A percentile compares a stretch with the other conserved stretches of the same genome.
Evolutionary conservation across 1,284 basidiomycete genomes (phyloP).

Genomic region (Coniophora puteana): DNA sequence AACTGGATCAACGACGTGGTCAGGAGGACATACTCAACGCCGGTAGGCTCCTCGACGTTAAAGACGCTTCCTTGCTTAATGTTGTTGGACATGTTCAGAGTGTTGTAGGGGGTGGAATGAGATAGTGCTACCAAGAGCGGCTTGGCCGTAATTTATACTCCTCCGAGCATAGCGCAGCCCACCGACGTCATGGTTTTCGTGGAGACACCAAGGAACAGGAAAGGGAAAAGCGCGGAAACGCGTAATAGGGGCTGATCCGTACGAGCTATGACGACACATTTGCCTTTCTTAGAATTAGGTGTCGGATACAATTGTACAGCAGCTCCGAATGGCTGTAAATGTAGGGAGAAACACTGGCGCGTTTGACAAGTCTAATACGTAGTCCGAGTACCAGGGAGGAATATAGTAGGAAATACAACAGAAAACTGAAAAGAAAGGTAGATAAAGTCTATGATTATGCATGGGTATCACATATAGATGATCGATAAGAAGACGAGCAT

Average conservation of each 20-base stretch:
- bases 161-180: neutral
- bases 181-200: slow-evolving; percentile 6
- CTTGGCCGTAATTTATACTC: slow-evolving; percentile 2
- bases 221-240: neutral
- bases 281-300: too few relatives aligned
- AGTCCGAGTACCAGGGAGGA: too few relatives aligned
- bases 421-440: too few relatives aligned
- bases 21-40: slow-evolving; percentile 26
- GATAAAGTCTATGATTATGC: neutral
- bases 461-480: neutral
- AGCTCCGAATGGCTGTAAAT: too few relatives aligned
- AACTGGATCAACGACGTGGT: neutral
- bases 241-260: neutral
- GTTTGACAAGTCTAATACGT: too few relatives aligned
- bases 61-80: slow-evolving; percentile 23
- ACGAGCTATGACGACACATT: too few relatives aligned
- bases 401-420: too few relatives aligned
- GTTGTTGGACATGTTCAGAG: slow-evolving; percentile 16
- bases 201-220: neutral
- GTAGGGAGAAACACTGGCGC: too few relatives aligned
- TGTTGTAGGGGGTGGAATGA: neutral
- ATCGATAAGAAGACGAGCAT: neutral
- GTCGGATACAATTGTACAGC: too few relatives aligned
- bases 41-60: slow-evolving; percentile 29
- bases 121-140: neutral